Conservation (phyloP, 1,284 basidiomycete genomes). For the Leucoagaricus sp. region DNA sequence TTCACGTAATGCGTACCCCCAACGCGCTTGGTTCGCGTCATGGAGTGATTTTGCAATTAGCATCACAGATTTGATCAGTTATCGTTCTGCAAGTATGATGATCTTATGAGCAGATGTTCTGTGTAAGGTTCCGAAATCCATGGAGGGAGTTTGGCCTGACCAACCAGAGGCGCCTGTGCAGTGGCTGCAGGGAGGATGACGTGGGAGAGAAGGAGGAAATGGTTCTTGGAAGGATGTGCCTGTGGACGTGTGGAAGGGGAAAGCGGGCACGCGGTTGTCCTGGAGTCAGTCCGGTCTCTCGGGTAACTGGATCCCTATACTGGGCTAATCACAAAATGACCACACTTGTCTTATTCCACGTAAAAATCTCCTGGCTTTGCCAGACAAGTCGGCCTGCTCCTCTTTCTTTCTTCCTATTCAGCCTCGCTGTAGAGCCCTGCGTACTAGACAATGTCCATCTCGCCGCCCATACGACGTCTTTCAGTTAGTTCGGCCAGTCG, state of each 20-base stretch:
- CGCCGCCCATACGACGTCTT: conserved; percentile 59
- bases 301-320: conserved; percentile 11
- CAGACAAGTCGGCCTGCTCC: not conserved
- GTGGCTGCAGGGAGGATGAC: not conserved
- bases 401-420: not conserved
- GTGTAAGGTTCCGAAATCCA: not conserved
- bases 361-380: conserved; percentile 12
- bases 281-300: conserved; percentile 6
- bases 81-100: not conserved
- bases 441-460: conserved; percentile 54
- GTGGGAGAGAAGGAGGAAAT: not conserved
- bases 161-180: too few relatives aligned
- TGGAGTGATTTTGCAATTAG: not conserved
- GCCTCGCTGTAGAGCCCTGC: not conserved
- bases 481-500: conserved; percentile 51
- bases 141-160: not conserved
- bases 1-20: not conserved
- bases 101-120: not conserved
- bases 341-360: conserved; percentile 18
- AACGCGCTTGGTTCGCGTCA: not conserved
- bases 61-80: not conserved
- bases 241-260: not conserved
- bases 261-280: conserved; percentile 10
- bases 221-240: not conserved
- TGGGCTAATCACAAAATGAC: conserved; percentile 20